Conservation (phyloP, 345 rosid species). For the Balakata baccata region DNA sequence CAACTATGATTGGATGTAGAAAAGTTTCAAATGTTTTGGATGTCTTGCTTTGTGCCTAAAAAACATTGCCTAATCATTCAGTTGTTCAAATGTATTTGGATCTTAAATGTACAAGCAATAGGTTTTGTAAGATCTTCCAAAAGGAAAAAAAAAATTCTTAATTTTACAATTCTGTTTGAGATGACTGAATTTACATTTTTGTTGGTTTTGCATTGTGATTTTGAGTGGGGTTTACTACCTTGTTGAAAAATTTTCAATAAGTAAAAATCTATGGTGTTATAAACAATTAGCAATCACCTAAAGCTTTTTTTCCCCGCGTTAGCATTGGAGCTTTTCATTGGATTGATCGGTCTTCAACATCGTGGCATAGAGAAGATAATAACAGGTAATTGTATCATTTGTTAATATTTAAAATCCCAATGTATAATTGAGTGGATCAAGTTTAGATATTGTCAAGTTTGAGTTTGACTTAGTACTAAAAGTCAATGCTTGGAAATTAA, state of each 20-base stretch:
- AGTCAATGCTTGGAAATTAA: too few relatives aligned
- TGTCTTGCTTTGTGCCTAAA: too few relatives aligned
- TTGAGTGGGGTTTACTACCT: not conserved
- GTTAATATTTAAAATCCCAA: not conserved
- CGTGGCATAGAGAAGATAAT: constrained; percentile 34
- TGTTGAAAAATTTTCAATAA: not conserved
- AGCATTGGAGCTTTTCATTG: constrained; percentile 91
- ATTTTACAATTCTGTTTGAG: not conserved
- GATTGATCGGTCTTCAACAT: constrained; percentile 67
- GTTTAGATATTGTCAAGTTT: not conserved
- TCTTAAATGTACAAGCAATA: not conserved
- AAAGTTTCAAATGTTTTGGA: not conserved
- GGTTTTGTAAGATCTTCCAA: too few relatives aligned
- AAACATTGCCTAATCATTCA: too few relatives aligned
- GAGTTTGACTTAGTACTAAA: not conserved
- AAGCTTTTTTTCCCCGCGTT: not conserved
- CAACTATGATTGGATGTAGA: not conserved
- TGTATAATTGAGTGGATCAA: not conserved
- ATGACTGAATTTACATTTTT: not conserved
- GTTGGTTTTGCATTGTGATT: not conserved
- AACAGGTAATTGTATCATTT: constrained; percentile 42
- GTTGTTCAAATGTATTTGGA: too few relatives aligned
- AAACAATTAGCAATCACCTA: not conserved
- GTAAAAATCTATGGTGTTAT: not conserved
- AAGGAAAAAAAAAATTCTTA: not conserved